Percentiles rank a stretch among this genome's conserved stretches.
These are phyloP conservation scores for Hymenoscyphus repandus DNA, from an alignment of 2,329 filamentous ascomycete species.

Conservation along the genomic window DNA sequence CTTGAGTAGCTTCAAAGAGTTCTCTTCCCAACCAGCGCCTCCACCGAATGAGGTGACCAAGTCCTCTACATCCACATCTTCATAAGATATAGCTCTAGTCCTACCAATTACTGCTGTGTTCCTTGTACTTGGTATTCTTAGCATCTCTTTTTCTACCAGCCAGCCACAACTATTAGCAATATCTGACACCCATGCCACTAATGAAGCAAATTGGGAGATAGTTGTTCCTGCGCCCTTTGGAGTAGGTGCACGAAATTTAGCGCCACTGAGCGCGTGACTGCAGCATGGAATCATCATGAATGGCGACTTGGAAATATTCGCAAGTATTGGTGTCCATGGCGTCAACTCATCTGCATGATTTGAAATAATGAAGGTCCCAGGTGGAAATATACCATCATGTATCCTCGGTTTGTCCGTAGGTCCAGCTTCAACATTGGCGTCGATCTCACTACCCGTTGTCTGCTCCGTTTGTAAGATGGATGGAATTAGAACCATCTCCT, in stretches of 20 bases:
- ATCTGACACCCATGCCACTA: slow-evolving; percentile 71
- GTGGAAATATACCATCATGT: slow-evolving; percentile 62
- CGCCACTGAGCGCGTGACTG: slow-evolving; percentile 78
- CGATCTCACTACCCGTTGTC: background rate
- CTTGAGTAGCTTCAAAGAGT: slow-evolving; percentile 57
- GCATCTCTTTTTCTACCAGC: slow-evolving; percentile 72
- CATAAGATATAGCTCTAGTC: slow-evolving; percentile 22
- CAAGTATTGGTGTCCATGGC: slow-evolving; percentile 89
- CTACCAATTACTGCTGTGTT: slow-evolving; percentile 79
- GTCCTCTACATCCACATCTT: slow-evolving; percentile 36
- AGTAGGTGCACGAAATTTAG: slow-evolving; percentile 61
- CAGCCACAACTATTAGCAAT: slow-evolving; percentile 71
- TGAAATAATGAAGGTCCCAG: slow-evolving; percentile 84
- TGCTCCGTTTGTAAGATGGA: slow-evolving; percentile 21
- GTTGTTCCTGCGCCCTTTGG: slow-evolving; percentile 33
- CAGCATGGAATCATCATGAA: slow-evolving; percentile 96
- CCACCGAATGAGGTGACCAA: slow-evolving; percentile 49
- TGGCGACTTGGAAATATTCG: slow-evolving; percentile 65
- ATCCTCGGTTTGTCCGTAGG: slow-evolving; percentile 35
- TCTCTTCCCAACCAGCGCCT: slow-evolving; percentile 53
- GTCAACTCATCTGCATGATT: slow-evolving; percentile 98
- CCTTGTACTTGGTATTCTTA: slow-evolving; percentile 87
- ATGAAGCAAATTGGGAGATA: slow-evolving; percentile 72
- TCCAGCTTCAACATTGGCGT: background rate
- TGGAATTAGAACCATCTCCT: slow-evolving; percentile 58